Percentiles rank a stretch among this genome's conserved stretches.
Conservation (phyloP, 768 basidiomycete species). For the Phylloporus sp. region DNA sequence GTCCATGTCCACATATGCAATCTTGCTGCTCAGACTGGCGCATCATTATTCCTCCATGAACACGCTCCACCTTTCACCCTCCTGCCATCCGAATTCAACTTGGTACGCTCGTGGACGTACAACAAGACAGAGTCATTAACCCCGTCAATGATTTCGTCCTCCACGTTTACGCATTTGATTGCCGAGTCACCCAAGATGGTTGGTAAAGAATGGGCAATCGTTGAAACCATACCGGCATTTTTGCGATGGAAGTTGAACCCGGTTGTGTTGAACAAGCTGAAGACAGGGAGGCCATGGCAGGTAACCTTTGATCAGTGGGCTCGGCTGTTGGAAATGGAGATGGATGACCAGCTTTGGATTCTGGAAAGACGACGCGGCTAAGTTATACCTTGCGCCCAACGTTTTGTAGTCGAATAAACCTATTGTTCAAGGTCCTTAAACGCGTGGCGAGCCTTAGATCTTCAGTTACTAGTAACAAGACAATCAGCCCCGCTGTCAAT, state of each 20-base stretch:
- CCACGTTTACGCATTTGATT: conserved; percentile 61
- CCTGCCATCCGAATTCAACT: conserved; percentile 9
- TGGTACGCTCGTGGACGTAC: conserved; percentile 53
- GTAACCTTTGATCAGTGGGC: conserved; percentile 22
- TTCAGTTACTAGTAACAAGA: too few relatives aligned
- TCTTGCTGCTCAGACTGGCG: conserved; percentile 85
- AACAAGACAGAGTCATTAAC: conserved; percentile 76
- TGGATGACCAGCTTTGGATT: conserved; percentile 46
- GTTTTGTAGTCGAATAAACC: neutral
- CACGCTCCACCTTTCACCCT: conserved; percentile 49
- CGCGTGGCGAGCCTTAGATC: too few relatives aligned
- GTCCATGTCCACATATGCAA: conserved; percentile 80
- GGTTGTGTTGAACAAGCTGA: conserved; percentile 14
- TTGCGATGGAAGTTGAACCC: conserved; percentile 33
- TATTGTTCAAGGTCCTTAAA: too few relatives aligned
- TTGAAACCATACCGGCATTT: conserved; percentile 46
- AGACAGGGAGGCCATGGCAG: conserved; percentile 19
- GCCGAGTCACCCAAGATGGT: conserved; percentile 39
- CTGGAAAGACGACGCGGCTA: conserved; percentile 31
- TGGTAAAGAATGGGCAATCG: conserved; percentile 38
- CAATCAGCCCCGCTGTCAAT: too few relatives aligned
- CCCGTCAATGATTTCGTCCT: conserved; percentile 36
- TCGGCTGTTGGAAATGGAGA: conserved; percentile 35
- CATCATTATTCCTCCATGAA: conserved; percentile 79
- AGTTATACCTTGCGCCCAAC: neutral